These are phyloP conservation scores for Phytophthora pinifolia DNA, from an alignment of 352 stramenopile genomes.

Conservation along the genomic window DNA sequence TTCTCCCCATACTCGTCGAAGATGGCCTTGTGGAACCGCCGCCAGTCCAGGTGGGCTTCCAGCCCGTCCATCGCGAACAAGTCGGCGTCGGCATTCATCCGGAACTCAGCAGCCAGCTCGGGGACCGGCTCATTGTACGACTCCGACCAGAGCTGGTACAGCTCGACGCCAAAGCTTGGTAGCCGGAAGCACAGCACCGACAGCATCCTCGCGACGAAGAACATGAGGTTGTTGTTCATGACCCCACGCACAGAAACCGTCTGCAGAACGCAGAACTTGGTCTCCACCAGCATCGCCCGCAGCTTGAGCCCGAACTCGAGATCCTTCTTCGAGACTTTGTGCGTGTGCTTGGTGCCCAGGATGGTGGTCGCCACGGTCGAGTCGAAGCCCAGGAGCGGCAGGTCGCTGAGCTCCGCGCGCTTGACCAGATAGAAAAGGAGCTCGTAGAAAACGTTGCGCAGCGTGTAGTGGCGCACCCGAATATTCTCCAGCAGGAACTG, in stretches of 20 bases:
- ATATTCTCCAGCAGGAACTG: slow-evolving; percentile 91
- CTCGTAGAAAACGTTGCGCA: slow-evolving; percentile 90
- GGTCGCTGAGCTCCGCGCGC: slow-evolving; percentile 81
- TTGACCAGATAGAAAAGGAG: slow-evolving; percentile 90
- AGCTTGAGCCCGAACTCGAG: slow-evolving; percentile 85
- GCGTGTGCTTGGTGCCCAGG: slow-evolving; percentile 66
- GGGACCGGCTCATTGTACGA: slow-evolving; percentile 79
- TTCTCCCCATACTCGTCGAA: slow-evolving; percentile 89
- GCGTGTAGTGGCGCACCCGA: slow-evolving; percentile 86
- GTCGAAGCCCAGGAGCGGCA: slow-evolving; percentile 84
- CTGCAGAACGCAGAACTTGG: slow-evolving; percentile 87
- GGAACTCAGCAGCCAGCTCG: slow-evolving; percentile 78
- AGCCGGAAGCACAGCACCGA: slow-evolving; percentile 87
- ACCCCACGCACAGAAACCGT: slow-evolving; percentile 86
- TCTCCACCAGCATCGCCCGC: slow-evolving; percentile 88
- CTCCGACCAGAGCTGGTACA: slow-evolving; percentile 88
- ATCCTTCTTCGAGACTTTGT: slow-evolving; percentile 81
- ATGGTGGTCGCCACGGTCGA: slow-evolving; percentile 62
- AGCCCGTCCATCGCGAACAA: slow-evolving; percentile 89
- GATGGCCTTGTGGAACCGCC: slow-evolving; percentile 88
- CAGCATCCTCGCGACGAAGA: slow-evolving; percentile 87
- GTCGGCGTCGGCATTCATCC: slow-evolving; percentile 80
- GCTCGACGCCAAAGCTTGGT: slow-evolving; percentile 84
- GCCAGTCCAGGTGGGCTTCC: slow-evolving; percentile 86
- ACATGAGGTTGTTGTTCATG: slow-evolving; percentile 93